Evolutionary conservation across 1,284 basidiomycete species (phyloP).

Genomic region (Apiotrichum brassicae): DNA sequence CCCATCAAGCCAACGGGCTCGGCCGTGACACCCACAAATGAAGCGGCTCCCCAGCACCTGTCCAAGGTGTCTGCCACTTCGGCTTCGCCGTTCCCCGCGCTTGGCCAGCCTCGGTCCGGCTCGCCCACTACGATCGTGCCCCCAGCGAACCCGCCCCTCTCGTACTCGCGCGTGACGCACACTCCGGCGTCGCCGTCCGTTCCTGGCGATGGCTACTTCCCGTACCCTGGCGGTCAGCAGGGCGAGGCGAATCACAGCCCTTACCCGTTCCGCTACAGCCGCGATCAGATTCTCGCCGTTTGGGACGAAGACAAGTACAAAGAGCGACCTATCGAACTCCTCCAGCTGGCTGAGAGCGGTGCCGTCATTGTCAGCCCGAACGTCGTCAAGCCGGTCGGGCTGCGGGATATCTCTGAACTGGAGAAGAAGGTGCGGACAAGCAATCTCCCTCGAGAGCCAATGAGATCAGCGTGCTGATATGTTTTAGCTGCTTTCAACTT

Average conservation of each 20-base stretch:
- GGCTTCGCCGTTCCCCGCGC: slow-evolving; percentile 37
- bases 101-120: slow-evolving; percentile 26
- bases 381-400: slow-evolving; percentile 62
- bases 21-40: slow-evolving; percentile 23
- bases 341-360: slow-evolving; percentile 57
- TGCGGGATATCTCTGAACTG: slow-evolving; percentile 70
- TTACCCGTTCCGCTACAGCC: slow-evolving; percentile 75
- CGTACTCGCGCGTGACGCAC: slow-evolving; percentile 57
- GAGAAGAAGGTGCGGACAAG: slow-evolving; percentile 68
- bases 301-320: slow-evolving; percentile 69
- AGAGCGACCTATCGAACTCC: slow-evolving; percentile 71
- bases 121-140: slow-evolving; percentile 26
- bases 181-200: slow-evolving; percentile 49
- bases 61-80: slow-evolving; percentile 7
- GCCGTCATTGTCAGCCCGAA: slow-evolving; percentile 74
- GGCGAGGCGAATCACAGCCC: slow-evolving; percentile 15
- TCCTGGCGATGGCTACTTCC: slow-evolving; percentile 51
- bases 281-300: slow-evolving; percentile 74
- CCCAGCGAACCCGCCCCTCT: slow-evolving; percentile 47
- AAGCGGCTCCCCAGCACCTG: slow-evolving; percentile 12
- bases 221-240: slow-evolving; percentile 48
- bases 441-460: too few relatives aligned
- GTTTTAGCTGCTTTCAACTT: slow-evolving; percentile 31
- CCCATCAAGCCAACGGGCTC: slow-evolving; percentile 44
- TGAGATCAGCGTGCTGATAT: not conserved